phyloP scores from a whole-genome alignment of 306 rosid species.

The Lathyrus sativus region DNA sequence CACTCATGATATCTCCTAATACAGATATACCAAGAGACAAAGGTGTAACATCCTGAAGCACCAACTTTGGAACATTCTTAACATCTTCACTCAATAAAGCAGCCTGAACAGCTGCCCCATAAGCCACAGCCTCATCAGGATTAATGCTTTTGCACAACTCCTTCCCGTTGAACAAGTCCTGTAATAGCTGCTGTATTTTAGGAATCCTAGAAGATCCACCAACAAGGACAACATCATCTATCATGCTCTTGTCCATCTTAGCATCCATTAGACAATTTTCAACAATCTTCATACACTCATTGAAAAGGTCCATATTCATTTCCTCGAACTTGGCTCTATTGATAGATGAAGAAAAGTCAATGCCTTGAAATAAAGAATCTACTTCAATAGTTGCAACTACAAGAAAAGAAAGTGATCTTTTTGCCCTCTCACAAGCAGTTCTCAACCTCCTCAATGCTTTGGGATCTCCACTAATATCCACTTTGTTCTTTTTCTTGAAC shows the following conservation, averaged over 20 bases:
- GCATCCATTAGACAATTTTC: not conserved
- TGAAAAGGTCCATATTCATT: not conserved
- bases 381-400: too few relatives aligned
- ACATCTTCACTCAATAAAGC: not conserved
- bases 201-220: slow-evolving; percentile 34
- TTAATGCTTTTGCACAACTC: not conserved
- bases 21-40: slow-evolving; percentile 40
- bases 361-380: too few relatives aligned
- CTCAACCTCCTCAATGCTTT: too few relatives aligned
- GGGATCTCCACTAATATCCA: too few relatives aligned
- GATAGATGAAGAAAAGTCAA: too few relatives aligned
- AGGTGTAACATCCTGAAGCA: slow-evolving; percentile 53
- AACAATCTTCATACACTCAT: not conserved
- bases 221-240: slow-evolving; percentile 28
- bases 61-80: slow-evolving; percentile 34
- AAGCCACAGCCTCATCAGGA: slow-evolving; percentile 35
- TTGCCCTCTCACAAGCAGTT: too few relatives aligned
- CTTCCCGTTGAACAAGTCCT: not conserved
- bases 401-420: too few relatives aligned
- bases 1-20: not conserved
- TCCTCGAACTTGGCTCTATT: too few relatives aligned
- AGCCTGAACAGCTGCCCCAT: slow-evolving; percentile 35
- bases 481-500: too few relatives aligned
- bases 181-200: not conserved
- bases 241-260: not conserved